A percentile compares a stretch with the other conserved stretches of the same genome.
Evolutionary conservation across 73 alveolate species (phyloP).

Genomic region (Diophrys appendiculata): DNA sequence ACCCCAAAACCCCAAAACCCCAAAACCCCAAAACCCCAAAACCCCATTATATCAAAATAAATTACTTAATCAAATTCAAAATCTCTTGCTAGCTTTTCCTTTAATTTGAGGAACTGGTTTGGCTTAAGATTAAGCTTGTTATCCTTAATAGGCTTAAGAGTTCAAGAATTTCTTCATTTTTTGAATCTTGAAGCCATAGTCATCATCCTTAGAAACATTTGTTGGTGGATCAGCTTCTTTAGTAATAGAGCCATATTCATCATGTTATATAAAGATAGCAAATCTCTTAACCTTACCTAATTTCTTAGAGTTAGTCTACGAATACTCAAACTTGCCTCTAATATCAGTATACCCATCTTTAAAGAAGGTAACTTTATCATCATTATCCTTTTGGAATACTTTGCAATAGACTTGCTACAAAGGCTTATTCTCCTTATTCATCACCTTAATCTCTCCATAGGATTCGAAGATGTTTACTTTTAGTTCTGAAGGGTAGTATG

Average conservation of each 20-base stretch:
- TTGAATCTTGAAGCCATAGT: background rate
- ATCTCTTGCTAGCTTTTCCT: too few species aligned
- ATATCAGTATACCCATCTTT: slow-evolving; percentile 97
- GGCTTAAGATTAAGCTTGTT: too few species aligned
- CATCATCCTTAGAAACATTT: background rate
- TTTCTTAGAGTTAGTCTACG: slow-evolving; percentile 73
- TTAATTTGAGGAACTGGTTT: too few species aligned
- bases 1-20: too few species aligned
- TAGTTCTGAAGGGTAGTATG: slow-evolving; percentile 72
- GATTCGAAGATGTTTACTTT: slow-evolving; percentile 68
- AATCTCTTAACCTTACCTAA: slow-evolving; percentile 76
- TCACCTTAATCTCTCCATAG: slow-evolving; percentile 82
- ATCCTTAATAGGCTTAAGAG: too few species aligned
- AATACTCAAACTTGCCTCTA: slow-evolving; percentile 94
- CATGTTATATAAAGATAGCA: slow-evolving; percentile 81
- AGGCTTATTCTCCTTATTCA: slow-evolving; percentile 56
- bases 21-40: too few species aligned
- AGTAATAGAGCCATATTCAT: slow-evolving; percentile 80
- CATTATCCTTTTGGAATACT: slow-evolving; percentile 73
- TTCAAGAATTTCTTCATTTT: background rate
- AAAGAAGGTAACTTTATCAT: slow-evolving; percentile 70
- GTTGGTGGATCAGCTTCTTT: slow-evolving; percentile 77
- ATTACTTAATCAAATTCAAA: too few species aligned
- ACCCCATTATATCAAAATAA: too few species aligned
- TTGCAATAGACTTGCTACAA: slow-evolving; percentile 83